These are phyloP conservation scores for Anthracocystis setariae DNA, from an alignment of 1,284 basidiomycete genomes.

Conservation along the genomic window DNA sequence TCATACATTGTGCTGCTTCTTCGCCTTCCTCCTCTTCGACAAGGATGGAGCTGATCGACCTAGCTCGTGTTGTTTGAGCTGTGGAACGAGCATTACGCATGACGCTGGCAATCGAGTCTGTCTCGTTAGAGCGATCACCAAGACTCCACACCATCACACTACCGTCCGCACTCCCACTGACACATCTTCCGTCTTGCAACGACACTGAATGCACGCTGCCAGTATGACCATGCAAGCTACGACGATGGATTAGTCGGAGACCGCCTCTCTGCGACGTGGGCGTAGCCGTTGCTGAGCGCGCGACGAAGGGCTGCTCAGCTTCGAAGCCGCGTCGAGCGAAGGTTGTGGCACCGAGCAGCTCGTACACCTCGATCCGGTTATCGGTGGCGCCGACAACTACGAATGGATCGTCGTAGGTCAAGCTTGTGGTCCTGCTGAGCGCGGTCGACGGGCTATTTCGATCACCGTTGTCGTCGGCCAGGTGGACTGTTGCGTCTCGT, in stretches of 20 bases:
- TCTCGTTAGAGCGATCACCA: conserved; percentile 26
- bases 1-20: conserved; percentile 19
- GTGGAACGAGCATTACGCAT: conserved; percentile 11
- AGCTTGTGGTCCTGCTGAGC: conserved; percentile 23
- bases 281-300: conserved; percentile 32
- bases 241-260: conserved; percentile 51
- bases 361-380: conserved; percentile 64
- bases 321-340: conserved; percentile 9
- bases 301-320: background rate
- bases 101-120: conserved; percentile 41
- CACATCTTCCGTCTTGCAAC: conserved; percentile 57
- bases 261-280: conserved; percentile 7
- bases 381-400: conserved; percentile 59
- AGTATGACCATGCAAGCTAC: conserved; percentile 65
- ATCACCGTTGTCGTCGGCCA: background rate
- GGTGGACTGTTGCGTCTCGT: background rate
- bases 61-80: conserved; percentile 1
- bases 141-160: conserved; percentile 66
- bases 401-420: conserved; percentile 61
- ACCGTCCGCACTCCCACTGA: conserved; percentile 64
- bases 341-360: conserved; percentile 40
- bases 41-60: conserved; percentile 16
- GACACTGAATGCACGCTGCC: conserved; percentile 61
- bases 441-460: background rate
- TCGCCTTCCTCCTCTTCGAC: conserved; percentile 19